Evolutionary conservation across 164 flowering plant genomes (phyloP).

Genomic region (Buxus sempervirens): DNA sequence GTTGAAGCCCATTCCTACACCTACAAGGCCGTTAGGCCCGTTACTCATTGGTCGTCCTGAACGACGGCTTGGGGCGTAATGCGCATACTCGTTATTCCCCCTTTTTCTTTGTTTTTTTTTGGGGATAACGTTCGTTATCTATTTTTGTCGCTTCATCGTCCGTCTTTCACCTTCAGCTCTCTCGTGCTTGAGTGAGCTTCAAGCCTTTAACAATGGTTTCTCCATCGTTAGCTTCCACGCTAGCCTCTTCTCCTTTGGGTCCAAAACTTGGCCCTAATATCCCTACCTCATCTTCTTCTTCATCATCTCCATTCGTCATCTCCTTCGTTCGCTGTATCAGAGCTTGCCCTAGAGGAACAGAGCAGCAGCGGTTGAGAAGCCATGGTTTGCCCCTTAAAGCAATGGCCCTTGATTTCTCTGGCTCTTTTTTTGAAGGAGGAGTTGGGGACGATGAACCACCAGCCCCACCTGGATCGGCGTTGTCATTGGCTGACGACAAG

Average conservation of each 20-base stretch:
- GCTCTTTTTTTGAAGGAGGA: slow-evolving; percentile 73
- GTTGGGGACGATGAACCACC: slow-evolving; percentile 52
- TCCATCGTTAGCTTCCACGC: slow-evolving; percentile 20
- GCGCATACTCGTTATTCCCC: no score
- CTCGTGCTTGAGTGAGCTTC: not conserved
- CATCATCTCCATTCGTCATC: slow-evolving; percentile 5
- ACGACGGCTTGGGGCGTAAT: no score
- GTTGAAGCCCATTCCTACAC: no score
- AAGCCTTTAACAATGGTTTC: slow-evolving; percentile 40
- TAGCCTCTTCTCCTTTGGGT: slow-evolving; percentile 14
- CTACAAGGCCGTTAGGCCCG: no score
- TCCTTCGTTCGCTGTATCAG: slow-evolving; percentile 21
- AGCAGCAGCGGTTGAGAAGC: slow-evolving; percentile 3
- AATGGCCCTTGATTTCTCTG: slow-evolving; percentile 58
- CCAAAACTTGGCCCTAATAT: slow-evolving; percentile 10
- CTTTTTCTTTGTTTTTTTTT: no score
- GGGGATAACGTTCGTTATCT: no score
- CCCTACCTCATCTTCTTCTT: slow-evolving; percentile 15
- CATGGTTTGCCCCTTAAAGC: slow-evolving; percentile 30
- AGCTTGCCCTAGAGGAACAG: slow-evolving; percentile 16
- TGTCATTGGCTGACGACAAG: slow-evolving; percentile 54
- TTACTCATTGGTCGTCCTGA: no score
- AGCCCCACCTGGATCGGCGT: slow-evolving; percentile 26
- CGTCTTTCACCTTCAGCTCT: not conserved
- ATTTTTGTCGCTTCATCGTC: no score